Evolutionary conservation across 805 yeast species (phyloP).

Genomic region (Gaillardinia entomophila): DNA sequence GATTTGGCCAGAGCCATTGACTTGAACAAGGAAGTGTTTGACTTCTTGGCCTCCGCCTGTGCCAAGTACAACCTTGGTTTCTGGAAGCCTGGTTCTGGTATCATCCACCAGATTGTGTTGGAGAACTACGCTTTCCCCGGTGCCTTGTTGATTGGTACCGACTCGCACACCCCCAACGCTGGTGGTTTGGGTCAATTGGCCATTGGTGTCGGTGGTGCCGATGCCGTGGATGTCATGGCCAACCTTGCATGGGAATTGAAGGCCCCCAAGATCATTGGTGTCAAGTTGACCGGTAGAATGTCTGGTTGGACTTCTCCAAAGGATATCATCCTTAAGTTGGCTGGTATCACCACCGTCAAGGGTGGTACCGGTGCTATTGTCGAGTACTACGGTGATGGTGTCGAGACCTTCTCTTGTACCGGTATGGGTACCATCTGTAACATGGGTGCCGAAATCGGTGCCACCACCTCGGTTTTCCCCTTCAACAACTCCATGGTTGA

Average conservation of each 20-base stretch:
- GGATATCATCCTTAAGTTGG: constrained; percentile 88
- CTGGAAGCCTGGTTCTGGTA: constrained; percentile 99
- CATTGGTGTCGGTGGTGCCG: constrained; percentile 99
- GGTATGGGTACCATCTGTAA: constrained; percentile 99
- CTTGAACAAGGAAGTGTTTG: constrained; percentile 90
- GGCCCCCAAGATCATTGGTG: constrained; percentile 95
- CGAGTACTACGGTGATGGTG: constrained; percentile 96
- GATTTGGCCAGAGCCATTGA: constrained; percentile 85
- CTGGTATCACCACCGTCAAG: constrained; percentile 91
- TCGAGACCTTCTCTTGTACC: constrained; percentile 85
- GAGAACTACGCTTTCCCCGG: constrained; percentile 98
- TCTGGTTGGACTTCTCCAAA: constrained; percentile 97
- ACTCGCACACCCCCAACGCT: constrained; percentile 96
- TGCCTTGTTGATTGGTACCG: constrained; percentile 92
- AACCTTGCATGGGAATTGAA: constrained; percentile 95
- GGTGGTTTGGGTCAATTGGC: constrained; percentile 98
- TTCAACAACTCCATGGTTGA: constrained; percentile 85
- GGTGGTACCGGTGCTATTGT: constrained; percentile 98
- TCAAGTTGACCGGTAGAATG: constrained; percentile 85
- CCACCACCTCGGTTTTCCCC: constrained; percentile 97
- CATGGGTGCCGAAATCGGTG: constrained; percentile 99
- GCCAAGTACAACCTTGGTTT: constrained; percentile 95
- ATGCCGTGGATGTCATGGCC: constrained; percentile 95
- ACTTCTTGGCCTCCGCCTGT: constrained; percentile 83
- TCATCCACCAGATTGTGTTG: constrained; percentile 92